Base-by-base conservation (phyloP, 306 rosid species). In the Sicyos baderoa region DNA sequence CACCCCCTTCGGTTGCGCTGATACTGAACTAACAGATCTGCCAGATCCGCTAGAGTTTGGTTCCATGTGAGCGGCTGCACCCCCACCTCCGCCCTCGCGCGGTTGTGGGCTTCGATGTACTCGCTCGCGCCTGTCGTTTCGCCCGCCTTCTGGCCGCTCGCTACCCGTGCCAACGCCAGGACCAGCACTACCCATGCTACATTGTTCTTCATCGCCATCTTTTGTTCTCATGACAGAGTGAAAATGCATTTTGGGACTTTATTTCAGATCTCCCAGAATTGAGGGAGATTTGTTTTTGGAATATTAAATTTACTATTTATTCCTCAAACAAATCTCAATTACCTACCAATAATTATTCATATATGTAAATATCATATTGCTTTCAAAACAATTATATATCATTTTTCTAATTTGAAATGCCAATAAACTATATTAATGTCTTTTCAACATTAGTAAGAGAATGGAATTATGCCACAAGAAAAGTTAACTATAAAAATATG, bases 81-180 rank as follows among this genome's bases (percentile, higher is more conserved):
- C 0, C 95, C 92, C 37, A 91, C 97, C 16, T 74, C 86, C 0
- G 82, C 83, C 74, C 97, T 78, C 21, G 96, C 96, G 32, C 76
- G 48, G 88, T 87, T 91, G 92, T 91, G 97, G 0, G 78, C 83
- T 12, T 81, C 82, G 16, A 91, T 44, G 77, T 62, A 91, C 75
- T 84, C 92, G 17, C 9, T 66, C 0, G 88, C 97, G 0, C 75
- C 63, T 29, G 1, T 12, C 0, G 76, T 68, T 13, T 64, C 56
- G 9, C 9, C 9, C n/a, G 74, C 2, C 69, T 51, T 54, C 8
- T 75, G 72, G 73, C 63, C 3, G 5, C 7, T 1, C 12, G 4
- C 16, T 29, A 40, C 0, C 53, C 52, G 50, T 3, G n/a, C 19
- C 12, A 70, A 51, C n/a, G 63, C 52, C 21, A 44, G 54, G 8